Conservation (phyloP, 805 yeast genomes). For the Sugiyamaella marilandica region DNA sequence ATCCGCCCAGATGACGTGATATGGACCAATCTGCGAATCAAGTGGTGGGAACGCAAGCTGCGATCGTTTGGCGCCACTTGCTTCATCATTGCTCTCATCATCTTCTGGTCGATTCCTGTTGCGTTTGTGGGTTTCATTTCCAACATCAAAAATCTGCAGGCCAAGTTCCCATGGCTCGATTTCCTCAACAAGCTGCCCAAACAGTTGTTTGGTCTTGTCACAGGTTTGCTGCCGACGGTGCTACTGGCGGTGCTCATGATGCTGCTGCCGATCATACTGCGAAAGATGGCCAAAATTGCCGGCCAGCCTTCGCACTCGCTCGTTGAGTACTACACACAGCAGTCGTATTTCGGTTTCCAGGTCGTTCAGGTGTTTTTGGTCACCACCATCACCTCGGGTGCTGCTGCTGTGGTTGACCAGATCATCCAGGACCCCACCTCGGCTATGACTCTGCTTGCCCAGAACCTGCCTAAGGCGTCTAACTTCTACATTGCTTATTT, state of each 20-base stretch:
- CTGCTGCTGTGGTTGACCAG: slow-evolving; percentile 70
- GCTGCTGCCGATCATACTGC: slow-evolving; percentile 78
- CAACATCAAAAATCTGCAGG: slow-evolving; percentile 70
- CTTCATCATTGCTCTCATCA: slow-evolving; percentile 58
- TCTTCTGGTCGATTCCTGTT: slow-evolving; percentile 95
- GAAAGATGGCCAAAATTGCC: slow-evolving; percentile 65
- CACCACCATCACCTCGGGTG: slow-evolving; percentile 76
- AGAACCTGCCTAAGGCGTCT: slow-evolving; percentile 80
- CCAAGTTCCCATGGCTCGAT: slow-evolving; percentile 64
- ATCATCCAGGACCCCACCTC: slow-evolving; percentile 61
- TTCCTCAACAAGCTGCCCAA: slow-evolving; percentile 74
- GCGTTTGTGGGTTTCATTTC: slow-evolving; percentile 96
- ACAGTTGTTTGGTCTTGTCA: slow-evolving; percentile 71
- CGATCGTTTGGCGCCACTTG: slow-evolving; percentile 56
- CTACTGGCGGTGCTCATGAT: slow-evolving; percentile 79
- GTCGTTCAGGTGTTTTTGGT: slow-evolving; percentile 86
- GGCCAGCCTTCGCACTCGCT: slow-evolving; percentile 70
- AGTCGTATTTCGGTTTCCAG: slow-evolving; percentile 86
- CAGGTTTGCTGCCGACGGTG: slow-evolving; percentile 82
- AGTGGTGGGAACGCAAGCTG: slow-evolving; percentile 51
- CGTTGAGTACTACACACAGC: slow-evolving; percentile 77
- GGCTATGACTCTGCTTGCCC: slow-evolving; percentile 72
- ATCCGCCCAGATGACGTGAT: slow-evolving; percentile 75
- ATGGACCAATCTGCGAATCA: slow-evolving; percentile 71
- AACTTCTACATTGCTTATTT: slow-evolving; percentile 85